Evolutionary conservation across 106 monocot species (phyloP), one percentile per base, ranked within the genome.

Genomic region (Amphibolis antarctica): DNA sequence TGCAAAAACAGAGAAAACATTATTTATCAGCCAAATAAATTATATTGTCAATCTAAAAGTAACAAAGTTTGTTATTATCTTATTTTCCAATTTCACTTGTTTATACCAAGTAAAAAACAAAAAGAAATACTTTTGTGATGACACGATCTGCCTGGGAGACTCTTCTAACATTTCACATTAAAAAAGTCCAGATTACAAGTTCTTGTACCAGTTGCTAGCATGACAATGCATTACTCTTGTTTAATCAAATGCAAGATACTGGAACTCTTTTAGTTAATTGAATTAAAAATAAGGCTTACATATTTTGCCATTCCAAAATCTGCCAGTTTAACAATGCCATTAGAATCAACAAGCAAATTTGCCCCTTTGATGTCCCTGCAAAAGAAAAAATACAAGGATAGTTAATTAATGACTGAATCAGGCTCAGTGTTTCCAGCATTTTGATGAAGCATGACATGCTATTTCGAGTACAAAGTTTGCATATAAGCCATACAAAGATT

Each of bases 241-340:
- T 49, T 49, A 19, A 49, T 15, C 49, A 49, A 2, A 36, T 36
- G 36, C 36, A 36, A 4, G 9, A 65, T 2, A 61, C 0, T 17
- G 20, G n/a, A 2, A 19, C 61, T 20, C 6, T 20, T 56, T 26
- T 19, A 15, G 51, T 23, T 31, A 4, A 22, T 53, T 21, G 25
- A 11, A 9, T 26, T 19, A 24, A 54, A 62, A 53, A 42, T 21
- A 27, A 24, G 46, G 67, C 92, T 85, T 53, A 93, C 92, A 85
- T 88, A 80, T 66, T 93, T 93, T 59, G 88, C 88, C 88, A 83
- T 93, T 48, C 93, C 93, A 83, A 93, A 93, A 64, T 93, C 93
- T 47, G 93, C 93, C 45, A 93, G 76, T 76, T 92, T 92, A 21
- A 92, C 92, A 62, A 84, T 82, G 58, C 92, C 92, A 53, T 73